phyloP scores from a whole-genome alignment of 2,329 filamentous ascomycete species.

The Fusarium veterinarium region DNA sequence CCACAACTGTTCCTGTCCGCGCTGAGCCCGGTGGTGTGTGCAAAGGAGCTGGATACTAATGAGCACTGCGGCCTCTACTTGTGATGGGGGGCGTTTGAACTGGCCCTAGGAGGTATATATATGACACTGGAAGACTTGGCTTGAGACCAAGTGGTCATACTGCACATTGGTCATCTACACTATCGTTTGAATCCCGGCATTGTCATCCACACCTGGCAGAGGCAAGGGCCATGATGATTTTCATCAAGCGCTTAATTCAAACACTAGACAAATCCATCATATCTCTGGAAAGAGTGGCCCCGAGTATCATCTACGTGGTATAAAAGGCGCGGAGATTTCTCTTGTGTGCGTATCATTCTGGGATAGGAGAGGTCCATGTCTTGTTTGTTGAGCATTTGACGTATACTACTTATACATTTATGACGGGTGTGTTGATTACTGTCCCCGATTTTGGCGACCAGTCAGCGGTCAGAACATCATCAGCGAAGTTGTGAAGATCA shows the following conservation, averaged over 20 bases:
- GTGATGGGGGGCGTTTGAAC: fast-evolving
- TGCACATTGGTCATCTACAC: background rate
- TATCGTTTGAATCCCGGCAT: background rate
- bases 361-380: background rate
- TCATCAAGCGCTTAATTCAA: too few species aligned
- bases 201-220: background rate
- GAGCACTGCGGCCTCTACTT: background rate
- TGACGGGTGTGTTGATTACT: background rate
- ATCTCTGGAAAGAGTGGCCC: background rate
- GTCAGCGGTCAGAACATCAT: background rate
- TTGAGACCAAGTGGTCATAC: too few species aligned
- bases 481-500: background rate
- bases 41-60: background rate
- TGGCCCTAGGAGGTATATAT: background rate
- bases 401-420: background rate
- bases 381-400: background rate
- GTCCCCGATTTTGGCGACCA: background rate
- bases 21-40: background rate
- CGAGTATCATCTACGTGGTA: background rate
- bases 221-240: background rate
- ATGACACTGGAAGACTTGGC: background rate
- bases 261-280: too few species aligned
- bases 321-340: background rate
- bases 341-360: background rate
- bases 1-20: background rate